phyloP scores from a whole-genome alignment of 2,329 filamentous ascomycete genomes.

The Triangularia verruculosa region DNA sequence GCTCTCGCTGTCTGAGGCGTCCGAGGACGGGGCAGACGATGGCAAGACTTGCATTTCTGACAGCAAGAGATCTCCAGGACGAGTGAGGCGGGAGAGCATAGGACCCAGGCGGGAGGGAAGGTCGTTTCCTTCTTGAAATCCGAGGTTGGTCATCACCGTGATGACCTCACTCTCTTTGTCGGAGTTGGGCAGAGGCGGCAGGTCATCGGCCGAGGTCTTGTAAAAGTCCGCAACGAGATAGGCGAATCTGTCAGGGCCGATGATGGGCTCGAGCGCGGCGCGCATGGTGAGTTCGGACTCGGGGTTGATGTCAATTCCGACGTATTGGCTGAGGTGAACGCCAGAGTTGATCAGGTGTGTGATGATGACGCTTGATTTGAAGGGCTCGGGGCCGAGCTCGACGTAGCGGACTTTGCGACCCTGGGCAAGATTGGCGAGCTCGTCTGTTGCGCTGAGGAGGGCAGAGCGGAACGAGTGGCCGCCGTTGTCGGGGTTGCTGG shows the following conservation, averaged over 20 bases:
- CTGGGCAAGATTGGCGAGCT: background rate
- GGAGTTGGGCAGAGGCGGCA: background rate
- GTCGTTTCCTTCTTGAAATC: background rate
- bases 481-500: background rate
- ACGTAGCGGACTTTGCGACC: background rate
- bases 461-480: background rate
- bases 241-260: background rate
- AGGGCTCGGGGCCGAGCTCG: background rate
- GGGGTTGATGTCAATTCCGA: background rate
- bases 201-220: background rate
- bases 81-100: background rate
- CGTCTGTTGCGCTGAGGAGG: background rate
- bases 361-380: background rate
- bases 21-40: background rate
- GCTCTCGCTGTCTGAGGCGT: background rate
- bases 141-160: background rate
- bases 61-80: background rate
- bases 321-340: background rate
- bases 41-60: slow-evolving; percentile 1
- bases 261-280: background rate
- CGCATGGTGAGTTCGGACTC: background rate
- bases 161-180: background rate
- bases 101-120: background rate
- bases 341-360: background rate
- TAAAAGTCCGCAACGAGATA: background rate